Evolutionary conservation across 805 yeast genomes (phyloP), one percentile per base, ranked within the genome.

Genomic region (Saccharomyces kudriavzevii): DNA sequence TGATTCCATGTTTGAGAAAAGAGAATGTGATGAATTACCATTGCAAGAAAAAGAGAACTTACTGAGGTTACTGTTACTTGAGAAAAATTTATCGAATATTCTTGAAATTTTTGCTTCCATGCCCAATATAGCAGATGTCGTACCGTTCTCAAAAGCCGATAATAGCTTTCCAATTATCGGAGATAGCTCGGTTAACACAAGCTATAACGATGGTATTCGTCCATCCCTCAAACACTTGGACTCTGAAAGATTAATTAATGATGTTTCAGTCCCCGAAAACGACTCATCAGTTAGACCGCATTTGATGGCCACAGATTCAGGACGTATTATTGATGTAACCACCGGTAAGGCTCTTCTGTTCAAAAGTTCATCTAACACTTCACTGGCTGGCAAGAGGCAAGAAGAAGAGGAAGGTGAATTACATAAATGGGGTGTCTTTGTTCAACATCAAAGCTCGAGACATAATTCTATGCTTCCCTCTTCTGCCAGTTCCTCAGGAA

Each of bases 321-420:
- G 78, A 46, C 75, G 78, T 10, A 79, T 78, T 0, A 76, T 85
- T 49, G 92, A 87, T 70, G 76, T 81, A 54, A 71, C 77, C 27
- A 86, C 92, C 0, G 94, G 94, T 48, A 74, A 83, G 58, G 89
- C 91, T 1, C 83, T 86, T 22, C 70, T 85, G 56, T 77, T 83
- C 69, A 76, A 85, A 59, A 81, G 83, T 3, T 71, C 80, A 4
- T 83, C 89, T 0, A 85, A 81, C 57, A 83, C 87, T 1, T 80
- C 87, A 0, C 78, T 87, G 2, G 64, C 71, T 11, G 82, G 86
- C 62, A 89, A 90, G 14, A 84, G 81, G 67, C 89, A 87, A 68
- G 96, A 89, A 65, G 84, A 83, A 56, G 97, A 90, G 66, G 97
- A 90, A 73, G 97, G 97, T 61, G 96, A 87, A 64, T 78, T 89